Conservation (phyloP, 768 basidiomycete genomes). For the Rhizopogon salebrosus region DNA sequence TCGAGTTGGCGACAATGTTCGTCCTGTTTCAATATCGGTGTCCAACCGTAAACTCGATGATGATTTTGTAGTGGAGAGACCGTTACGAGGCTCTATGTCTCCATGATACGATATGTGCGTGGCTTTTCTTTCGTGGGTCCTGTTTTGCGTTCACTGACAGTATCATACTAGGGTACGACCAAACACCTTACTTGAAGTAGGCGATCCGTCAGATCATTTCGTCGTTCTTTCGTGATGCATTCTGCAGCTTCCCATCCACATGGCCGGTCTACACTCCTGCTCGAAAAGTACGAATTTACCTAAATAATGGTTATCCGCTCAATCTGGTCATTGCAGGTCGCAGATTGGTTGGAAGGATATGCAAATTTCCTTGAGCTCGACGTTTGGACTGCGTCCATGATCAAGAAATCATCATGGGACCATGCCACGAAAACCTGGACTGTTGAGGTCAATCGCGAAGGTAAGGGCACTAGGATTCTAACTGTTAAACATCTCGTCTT, state of each 20-base stretch:
- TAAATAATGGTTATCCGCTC: background rate
- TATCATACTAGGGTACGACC: constrained; percentile 40
- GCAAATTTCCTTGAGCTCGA: constrained; percentile 55
- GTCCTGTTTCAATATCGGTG: background rate
- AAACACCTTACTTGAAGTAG: constrained; percentile 51
- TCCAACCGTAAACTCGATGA: background rate
- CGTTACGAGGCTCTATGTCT: constrained; percentile 34
- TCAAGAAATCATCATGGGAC: constrained; percentile 34
- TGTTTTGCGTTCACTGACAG: background rate
- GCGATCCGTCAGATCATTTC: constrained; percentile 10
- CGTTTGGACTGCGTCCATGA: constrained; percentile 52
- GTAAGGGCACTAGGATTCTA: constrained; percentile 30
- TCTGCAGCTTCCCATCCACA: constrained; percentile 42
- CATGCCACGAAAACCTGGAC: constrained; percentile 38
- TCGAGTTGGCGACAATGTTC: constrained; percentile 43
- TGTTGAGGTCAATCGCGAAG: constrained; percentile 33
- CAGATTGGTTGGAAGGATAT: constrained; percentile 62
- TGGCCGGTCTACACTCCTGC: constrained; percentile 53
- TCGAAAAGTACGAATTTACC: constrained; percentile 31
- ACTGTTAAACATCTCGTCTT: constrained; percentile 49
- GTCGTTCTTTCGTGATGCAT: background rate
- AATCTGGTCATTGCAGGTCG: constrained; percentile 35
- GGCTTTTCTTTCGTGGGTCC: background rate
- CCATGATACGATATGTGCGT: constrained; percentile 46
- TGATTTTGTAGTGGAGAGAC: constrained; percentile 39